Percentiles rank a stretch among this genome's conserved stretches.
phyloP scores from a whole-genome alignment of 768 basidiomycete genomes.

The Tulasnella calospora region DNA sequence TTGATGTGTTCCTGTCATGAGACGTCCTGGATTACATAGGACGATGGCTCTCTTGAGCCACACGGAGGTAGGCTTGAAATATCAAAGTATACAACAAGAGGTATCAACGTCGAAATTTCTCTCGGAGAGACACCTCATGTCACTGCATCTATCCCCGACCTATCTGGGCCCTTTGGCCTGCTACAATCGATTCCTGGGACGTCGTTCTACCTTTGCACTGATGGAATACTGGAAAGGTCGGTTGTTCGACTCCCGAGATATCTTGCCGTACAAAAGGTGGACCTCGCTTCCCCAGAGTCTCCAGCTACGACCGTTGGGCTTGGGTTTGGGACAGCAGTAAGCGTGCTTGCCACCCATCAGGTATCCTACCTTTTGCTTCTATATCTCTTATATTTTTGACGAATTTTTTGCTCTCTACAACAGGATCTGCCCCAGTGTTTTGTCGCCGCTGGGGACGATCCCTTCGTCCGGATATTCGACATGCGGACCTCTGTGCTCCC shows the following conservation, averaged over 20 bases:
- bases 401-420: not conserved
- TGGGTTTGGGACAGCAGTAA: not conserved
- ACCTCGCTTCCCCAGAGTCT: not conserved
- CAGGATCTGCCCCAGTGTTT: slow-evolving; percentile 13
- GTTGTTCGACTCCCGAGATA: not conserved
- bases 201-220: not conserved
- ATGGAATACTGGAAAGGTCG: not conserved
- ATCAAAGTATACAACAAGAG: not conserved
- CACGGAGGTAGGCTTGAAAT: not conserved
- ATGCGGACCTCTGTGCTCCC: not conserved
- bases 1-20: not conserved
- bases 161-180: not conserved
- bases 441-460: slow-evolving; percentile 17
- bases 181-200: not conserved
- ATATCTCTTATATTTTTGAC: not conserved
- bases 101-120: slow-evolving; percentile 11
- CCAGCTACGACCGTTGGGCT: not conserved
- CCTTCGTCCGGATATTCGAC: slow-evolving; percentile 3
- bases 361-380: not conserved
- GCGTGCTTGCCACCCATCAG: slow-evolving; percentile 3
- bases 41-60: not conserved
- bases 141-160: not conserved
- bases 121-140: not conserved
- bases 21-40: not conserved
- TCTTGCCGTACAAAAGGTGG: not conserved